Evolutionary conservation across 352 stramenopile species (phyloP), one percentile per base, ranked within the genome.

Genomic region (Pythium rishiriense): DNA sequence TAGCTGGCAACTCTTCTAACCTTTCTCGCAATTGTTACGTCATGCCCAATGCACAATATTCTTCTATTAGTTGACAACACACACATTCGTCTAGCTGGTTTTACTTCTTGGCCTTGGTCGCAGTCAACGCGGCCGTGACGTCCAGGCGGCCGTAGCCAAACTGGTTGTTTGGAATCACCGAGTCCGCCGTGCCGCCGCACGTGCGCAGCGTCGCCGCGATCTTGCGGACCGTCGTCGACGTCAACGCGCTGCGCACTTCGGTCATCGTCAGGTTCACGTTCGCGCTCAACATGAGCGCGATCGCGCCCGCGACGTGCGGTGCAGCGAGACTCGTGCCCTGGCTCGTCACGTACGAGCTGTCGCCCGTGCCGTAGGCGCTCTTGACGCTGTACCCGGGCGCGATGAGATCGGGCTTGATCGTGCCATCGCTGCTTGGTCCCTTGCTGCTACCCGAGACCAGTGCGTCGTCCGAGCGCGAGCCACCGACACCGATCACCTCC

Each of bases 351-450:
- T 79, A 81, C 31, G 43, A 53, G 10, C 39, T 33, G 51, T 73
- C 48, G 55, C 47, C 39, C 4, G 49, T 62, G 19, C 31, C 31
- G 37, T 59, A 76, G 3, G 69, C 68, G 51, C 39, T 76, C 58
- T 28, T 64, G 39, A 64, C 57, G 24, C 57, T 57, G 29, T 57
- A 58, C 15, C 72, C 72, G 19, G 68, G 72, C 0, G 72, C 72
- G 9, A 69, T 66, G 14, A 79, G 24, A 14, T 79, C 68, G 24
- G 72, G 72, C 56, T 79, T 79, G 50, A 76, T 24, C 10, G 60
- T 22, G 12, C 62, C 66, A 21, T 55, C 50, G 19, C 58, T 62
- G 21, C 64, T 63, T 0, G 68, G 72, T 19, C 72, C 72, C 35
- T 74, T 73, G 53, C 69, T 73, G 42, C 68, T 76, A 17, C 35